These are phyloP conservation scores for Graphium sp. DNA, from an alignment of 2,329 filamentous ascomycete genomes.

Conservation along the genomic window DNA sequence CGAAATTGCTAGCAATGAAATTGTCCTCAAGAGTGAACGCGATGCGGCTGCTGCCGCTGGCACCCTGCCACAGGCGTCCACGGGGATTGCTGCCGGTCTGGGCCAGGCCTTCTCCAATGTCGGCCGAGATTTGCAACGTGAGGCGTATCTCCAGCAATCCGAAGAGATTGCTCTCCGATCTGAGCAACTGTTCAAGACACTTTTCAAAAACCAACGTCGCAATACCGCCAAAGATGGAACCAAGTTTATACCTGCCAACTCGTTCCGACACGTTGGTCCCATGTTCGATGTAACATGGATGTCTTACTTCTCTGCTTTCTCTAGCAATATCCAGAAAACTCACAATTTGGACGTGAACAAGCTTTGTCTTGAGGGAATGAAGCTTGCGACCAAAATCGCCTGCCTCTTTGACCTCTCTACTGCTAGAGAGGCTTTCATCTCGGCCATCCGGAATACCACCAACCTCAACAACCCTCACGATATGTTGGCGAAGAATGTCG, in stretches of 20 bases:
- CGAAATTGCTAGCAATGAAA: conserved; percentile 81
- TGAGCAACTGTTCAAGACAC: conserved; percentile 79
- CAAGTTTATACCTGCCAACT: conserved; percentile 83
- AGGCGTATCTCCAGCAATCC: conserved; percentile 87
- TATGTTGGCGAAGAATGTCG: conserved; percentile 90
- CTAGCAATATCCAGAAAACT: conserved; percentile 81
- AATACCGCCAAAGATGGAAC: conserved; percentile 53
- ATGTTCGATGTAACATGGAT: conserved; percentile 99
- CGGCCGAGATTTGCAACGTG: conserved; percentile 76
- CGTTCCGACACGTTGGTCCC: conserved; percentile 83
- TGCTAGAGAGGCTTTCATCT: conserved; percentile 88
- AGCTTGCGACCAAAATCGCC: conserved; percentile 79
- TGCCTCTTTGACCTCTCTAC: conserved; percentile 88
- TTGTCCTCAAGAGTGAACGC: conserved; percentile 83
- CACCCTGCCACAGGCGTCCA: conserved; percentile 36
- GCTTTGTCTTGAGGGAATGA: conserved; percentile 88
- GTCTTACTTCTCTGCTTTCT: conserved; percentile 92
- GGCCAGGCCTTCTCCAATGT: conserved; percentile 84
- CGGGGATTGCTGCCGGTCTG: conserved; percentile 63
- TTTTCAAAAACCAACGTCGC: conserved; percentile 77
- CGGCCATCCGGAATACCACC: conserved; percentile 80
- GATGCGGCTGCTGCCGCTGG: conserved; percentile 75
- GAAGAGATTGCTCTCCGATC: conserved; percentile 69
- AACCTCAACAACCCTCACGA: conserved; percentile 92
- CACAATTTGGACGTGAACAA: conserved; percentile 87